Evolutionary conservation across 2,329 filamentous ascomycete species (phyloP), one percentile per base, ranked within the genome.

Genomic region (Cryphonectria carpinicola): DNA sequence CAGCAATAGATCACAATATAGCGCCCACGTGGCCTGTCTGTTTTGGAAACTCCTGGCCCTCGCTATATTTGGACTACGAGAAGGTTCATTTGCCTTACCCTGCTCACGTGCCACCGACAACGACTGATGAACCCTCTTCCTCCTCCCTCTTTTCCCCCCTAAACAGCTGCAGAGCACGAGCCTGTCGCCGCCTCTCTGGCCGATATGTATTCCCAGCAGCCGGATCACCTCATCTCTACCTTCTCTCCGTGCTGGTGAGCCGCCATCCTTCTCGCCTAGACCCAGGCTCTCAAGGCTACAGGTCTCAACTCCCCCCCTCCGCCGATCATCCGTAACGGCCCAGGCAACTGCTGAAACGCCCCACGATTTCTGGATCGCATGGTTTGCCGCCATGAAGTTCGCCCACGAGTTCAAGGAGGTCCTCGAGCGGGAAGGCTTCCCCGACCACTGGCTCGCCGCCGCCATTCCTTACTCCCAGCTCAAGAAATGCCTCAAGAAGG

Each of bases 401-500:
- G 93, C 90, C 39, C 92, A 92, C 78, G 88, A 90, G 77, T 96
- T 94, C 79, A 89, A 90, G 78, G 87, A 91, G 76, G 86, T 87
- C 65, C 85, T 97, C 73, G 84, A 88, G 73, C 87, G 84, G 74
- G 91, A 93, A 80, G 91, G 88, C 74, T 97, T 94, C 78, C 94
- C 94, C 10, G 82, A 87, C 65, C 89, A 91, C 77, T 90, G 88
- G 88, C 82, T 94, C 65, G 86, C 91, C 61, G 90, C 89, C 39
- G 93, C 94, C 65, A 93, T 97, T 73, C 93, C 92, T 3, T 97
- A 97, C 79, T 88, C 91, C 61, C 89, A 94, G 80, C 87, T 97
- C 70, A 97, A 97, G 81, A 97, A 97, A 83, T 93, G 92, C 81
- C 91, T 97, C 78, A 95, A 95, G 78, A 91, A 90, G 78, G 90